phyloP scores from a whole-genome alignment of 2,329 filamentous ascomycete genomes.

The Pseudopyricularia javanii region DNA sequence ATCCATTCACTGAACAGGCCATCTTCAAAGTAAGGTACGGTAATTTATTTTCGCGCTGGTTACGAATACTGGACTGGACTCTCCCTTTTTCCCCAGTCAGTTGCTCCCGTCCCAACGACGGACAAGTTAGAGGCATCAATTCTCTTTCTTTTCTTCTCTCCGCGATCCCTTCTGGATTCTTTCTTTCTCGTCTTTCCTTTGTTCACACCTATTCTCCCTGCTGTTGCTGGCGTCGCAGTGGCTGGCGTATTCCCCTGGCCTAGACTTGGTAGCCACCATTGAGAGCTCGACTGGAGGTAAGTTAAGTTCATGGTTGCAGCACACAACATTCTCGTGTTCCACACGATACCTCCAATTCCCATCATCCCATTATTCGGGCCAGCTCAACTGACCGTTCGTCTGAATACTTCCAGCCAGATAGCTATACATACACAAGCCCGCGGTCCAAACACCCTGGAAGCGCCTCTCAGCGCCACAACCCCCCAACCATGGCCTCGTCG shows the following conservation, averaged over 20 bases:
- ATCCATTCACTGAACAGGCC: too few species aligned
- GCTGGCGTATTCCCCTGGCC: not conserved
- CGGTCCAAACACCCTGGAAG: not conserved
- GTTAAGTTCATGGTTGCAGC: not conserved
- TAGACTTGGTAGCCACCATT: not conserved
- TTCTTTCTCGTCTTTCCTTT: not conserved
- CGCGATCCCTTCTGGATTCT: not conserved
- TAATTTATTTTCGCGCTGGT: not conserved
- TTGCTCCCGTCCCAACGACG: not conserved
- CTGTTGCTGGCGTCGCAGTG: not conserved
- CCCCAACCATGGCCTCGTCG: slow-evolving; percentile 7
- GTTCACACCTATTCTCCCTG: not conserved
- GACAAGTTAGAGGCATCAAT: not conserved
- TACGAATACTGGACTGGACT: not conserved
- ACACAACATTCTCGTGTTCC: too few species aligned
- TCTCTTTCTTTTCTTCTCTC: not conserved
- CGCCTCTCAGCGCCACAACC: not conserved
- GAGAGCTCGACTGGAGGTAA: not conserved
- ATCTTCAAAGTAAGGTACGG: too few species aligned
- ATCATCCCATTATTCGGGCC: too few species aligned
- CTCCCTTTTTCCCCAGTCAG: not conserved
- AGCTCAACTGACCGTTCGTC: too few species aligned
- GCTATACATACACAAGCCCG: not conserved
- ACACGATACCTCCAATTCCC: too few species aligned
- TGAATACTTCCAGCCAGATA: not conserved